Conservation (phyloP, 2,329 filamentous ascomycete genomes). For the Whalleya microplaca region DNA sequence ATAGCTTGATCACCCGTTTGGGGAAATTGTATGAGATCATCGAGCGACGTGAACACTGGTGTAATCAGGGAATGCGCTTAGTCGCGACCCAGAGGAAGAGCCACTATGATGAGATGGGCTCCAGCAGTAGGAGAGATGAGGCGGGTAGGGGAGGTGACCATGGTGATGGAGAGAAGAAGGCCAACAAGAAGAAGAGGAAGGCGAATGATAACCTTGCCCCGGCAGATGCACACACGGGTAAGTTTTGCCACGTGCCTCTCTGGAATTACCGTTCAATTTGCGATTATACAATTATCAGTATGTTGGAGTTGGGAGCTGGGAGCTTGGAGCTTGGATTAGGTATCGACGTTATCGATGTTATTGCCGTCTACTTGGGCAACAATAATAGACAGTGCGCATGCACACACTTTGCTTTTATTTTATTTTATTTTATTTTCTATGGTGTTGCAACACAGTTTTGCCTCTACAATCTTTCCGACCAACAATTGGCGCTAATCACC, state of each 20-base stretch:
- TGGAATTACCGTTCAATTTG: background rate
- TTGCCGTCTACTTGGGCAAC: background rate
- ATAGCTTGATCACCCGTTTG: constrained; percentile 66
- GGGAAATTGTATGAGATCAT: constrained; percentile 68
- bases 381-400: background rate
- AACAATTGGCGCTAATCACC: constrained; percentile 1
- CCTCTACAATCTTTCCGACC: background rate
- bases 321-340: background rate
- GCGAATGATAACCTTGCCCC: constrained; percentile 63
- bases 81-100: constrained; percentile 69
- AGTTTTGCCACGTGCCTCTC: constrained; percentile 15
- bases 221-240: constrained; percentile 50
- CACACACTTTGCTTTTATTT: background rate
- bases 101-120: constrained; percentile 55
- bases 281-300: too few relatives aligned
- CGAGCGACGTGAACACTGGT: constrained; percentile 68
- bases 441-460: background rate
- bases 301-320: too few relatives aligned
- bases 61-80: constrained; percentile 74
- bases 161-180: constrained; percentile 53
- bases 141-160: constrained; percentile 52
- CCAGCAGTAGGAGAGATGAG: constrained; percentile 52
- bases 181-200: constrained; percentile 80
- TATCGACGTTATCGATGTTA: background rate
- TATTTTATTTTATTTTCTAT: too few relatives aligned